A percentile compares a stretch with the other conserved stretches of the same genome.
Evolutionary conservation across 441 rosid species (phyloP).

Genomic region (Flueggea neowawraea): DNA sequence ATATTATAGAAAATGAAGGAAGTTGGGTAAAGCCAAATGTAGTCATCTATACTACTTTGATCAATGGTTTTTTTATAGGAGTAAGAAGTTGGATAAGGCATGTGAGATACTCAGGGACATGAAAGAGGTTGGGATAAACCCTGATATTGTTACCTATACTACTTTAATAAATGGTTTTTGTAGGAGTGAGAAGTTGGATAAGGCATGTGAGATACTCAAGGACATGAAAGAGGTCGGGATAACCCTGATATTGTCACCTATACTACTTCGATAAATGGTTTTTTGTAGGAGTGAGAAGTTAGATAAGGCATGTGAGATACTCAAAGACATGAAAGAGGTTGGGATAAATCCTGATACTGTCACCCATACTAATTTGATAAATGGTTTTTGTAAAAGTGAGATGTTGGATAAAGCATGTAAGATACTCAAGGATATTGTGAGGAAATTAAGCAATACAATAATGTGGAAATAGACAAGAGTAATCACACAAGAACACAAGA

Average conservation of each 20-base stretch:
- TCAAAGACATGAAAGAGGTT: constrained; percentile 40
- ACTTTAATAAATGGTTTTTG: constrained; percentile 75
- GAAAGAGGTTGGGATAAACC: constrained; percentile 25
- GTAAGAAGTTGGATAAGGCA: constrained; percentile 38
- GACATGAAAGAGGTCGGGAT: too few relatives aligned
- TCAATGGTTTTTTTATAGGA: too few relatives aligned
- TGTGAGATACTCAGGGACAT: constrained; percentile 36
- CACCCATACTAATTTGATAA: constrained; percentile 63
- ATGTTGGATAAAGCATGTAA: constrained; percentile 48
- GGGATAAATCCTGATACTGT: constrained; percentile 53
- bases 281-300: constrained; percentile 64
- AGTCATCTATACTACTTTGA: too few relatives aligned
- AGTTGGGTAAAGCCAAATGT: too few relatives aligned
- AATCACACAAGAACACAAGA: too few relatives aligned
- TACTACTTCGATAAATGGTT: constrained; percentile 57
- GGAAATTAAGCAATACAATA: too few relatives aligned
- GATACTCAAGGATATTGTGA: too few relatives aligned
- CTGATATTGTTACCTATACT: too few relatives aligned
- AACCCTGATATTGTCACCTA: constrained; percentile 46
- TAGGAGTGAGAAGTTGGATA: constrained; percentile 47
- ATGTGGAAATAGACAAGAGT: too few relatives aligned
- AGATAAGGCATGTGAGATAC: constrained; percentile 33
- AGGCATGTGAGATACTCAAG: constrained; percentile 30
- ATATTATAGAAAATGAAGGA: too few relatives aligned
- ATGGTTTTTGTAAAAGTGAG: constrained; percentile 53